Base-by-base conservation (phyloP, 257 asterid species). In the Solanum piurae region DNA sequence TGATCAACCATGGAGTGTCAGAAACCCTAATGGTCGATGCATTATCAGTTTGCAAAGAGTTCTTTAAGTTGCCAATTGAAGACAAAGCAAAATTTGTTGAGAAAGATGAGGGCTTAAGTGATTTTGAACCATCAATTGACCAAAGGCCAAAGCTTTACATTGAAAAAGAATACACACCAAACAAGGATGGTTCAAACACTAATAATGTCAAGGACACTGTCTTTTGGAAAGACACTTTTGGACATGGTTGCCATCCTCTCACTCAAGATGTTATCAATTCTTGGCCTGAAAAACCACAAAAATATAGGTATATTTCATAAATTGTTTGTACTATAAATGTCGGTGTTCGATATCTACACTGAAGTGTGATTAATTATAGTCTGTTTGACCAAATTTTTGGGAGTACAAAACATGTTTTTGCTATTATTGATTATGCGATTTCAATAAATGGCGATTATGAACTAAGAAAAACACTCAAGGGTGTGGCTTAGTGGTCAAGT, bases 231-330 rank as follows among this genome's bases (percentile, higher is more conserved):
- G 86, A 83, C 46, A 83, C 74, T 36, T 27, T 83, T 55, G 64
- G 80, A 44, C 87, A 88, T 69, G 64, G 37, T 6, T 52, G 60
- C 3, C 85, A 88, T 68, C 84, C 75, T 36, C 75, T 83, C 5
- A 75, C 83, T 75, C 71, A 87, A 23, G 83, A 34, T 14, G 44
- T 60, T 5, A 66, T 87, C 14, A 68, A 66, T 37, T 60, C 64
- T 42, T 87, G 75, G 89, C 86, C 87, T 27, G 83, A 87, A 36
- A 87, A 87, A 49, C 89, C 89, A 82, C 37, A 58, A 58, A 44
- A 33, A 13, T 82, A 87, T 77, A 44, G 83, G 89, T 87, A 82
- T 27, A 2, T 33, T 69, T 6, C 1, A 69, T 69, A 0, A 1
- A 20, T 18, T 44, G 14, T 0, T 83, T 18, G 12, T 71, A 31